A percentile compares a stretch with the other conserved stretches of the same genome.
Evolutionary conservation across 1,139 yeast species (phyloP).

Genomic region (Hansenula sp.): DNA sequence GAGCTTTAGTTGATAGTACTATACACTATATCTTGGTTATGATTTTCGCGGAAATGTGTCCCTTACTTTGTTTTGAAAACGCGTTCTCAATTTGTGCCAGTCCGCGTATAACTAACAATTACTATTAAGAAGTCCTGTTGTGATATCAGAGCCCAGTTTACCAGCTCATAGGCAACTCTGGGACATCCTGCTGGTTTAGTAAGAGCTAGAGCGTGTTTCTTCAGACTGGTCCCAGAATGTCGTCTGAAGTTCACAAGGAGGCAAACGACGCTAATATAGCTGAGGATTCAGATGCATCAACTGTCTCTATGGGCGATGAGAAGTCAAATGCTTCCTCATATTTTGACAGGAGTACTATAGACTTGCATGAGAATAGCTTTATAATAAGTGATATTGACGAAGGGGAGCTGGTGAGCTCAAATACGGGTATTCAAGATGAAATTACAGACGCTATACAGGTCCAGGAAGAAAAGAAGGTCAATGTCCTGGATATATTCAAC

Average conservation of each 20-base stretch:
- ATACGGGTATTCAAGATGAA: not conserved
- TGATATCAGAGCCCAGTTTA: no score
- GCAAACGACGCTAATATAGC: not conserved
- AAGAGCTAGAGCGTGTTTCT: no score
- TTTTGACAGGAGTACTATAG: not conserved
- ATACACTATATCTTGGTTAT: no score
- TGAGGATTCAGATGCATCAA: conserved; percentile 1
- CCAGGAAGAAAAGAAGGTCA: conserved; percentile 1
- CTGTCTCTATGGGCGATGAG: not conserved
- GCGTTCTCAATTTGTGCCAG: no score
- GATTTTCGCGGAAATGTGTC: no score
- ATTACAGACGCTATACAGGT: not conserved
- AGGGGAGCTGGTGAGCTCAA: not conserved
- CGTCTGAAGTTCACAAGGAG: not conserved
- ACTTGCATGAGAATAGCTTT: not conserved
- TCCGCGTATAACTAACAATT: no score
- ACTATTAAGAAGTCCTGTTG: no score
- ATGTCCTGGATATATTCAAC: conserved; percentile 10
- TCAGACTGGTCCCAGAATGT: not conserved
- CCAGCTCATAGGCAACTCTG: no score
- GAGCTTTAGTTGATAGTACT: no score
- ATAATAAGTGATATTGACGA: conserved; percentile 6
- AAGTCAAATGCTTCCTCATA: not conserved
- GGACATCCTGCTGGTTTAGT: no score
- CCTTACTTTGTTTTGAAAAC: no score